These are phyloP conservation scores for Salvia sclarea DNA, from an alignment of 305 asterid species.

Conservation along the genomic window DNA sequence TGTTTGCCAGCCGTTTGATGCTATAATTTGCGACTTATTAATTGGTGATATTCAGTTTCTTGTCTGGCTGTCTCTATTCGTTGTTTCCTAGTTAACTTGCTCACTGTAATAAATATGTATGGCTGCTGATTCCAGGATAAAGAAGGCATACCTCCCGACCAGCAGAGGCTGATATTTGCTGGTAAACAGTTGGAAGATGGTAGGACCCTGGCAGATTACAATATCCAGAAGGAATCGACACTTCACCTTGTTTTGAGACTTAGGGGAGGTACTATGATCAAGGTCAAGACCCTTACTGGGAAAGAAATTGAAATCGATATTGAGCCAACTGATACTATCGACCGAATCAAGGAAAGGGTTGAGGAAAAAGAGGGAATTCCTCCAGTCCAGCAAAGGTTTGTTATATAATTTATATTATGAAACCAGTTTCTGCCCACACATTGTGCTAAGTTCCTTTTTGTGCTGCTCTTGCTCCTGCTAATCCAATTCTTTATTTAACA, in stretches of 20 bases:
- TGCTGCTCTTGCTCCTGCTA: background rate
- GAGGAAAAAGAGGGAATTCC: conserved; percentile 95
- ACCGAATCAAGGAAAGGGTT: conserved; percentile 77
- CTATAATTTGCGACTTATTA: background rate
- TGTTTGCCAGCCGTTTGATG: background rate
- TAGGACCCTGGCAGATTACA: conserved; percentile 73
- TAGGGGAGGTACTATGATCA: conserved; percentile 93
- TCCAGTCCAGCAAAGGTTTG: conserved; percentile 76
- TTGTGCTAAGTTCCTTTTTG: background rate
- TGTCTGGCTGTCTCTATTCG: background rate
- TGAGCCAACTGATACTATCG: conserved; percentile 80
- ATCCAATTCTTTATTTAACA: background rate
- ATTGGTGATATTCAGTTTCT: background rate
- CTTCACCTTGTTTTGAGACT: conserved; percentile 80
- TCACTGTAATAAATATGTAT: background rate
- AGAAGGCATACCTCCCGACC: conserved; percentile 87
- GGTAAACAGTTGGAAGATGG: conserved; percentile 91
- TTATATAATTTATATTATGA: background rate
- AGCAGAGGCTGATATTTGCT: conserved; percentile 78
- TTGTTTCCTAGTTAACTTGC: background rate
- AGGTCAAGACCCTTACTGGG: conserved; percentile 85
- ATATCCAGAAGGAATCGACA: conserved; percentile 76
- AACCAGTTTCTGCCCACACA: background rate
- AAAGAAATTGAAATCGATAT: conserved; percentile 84
- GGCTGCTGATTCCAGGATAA: conserved; percentile 54